These are phyloP conservation scores for Candida tallmaniae DNA, from an alignment of 805 yeast genomes.

Conservation along the genomic window DNA sequence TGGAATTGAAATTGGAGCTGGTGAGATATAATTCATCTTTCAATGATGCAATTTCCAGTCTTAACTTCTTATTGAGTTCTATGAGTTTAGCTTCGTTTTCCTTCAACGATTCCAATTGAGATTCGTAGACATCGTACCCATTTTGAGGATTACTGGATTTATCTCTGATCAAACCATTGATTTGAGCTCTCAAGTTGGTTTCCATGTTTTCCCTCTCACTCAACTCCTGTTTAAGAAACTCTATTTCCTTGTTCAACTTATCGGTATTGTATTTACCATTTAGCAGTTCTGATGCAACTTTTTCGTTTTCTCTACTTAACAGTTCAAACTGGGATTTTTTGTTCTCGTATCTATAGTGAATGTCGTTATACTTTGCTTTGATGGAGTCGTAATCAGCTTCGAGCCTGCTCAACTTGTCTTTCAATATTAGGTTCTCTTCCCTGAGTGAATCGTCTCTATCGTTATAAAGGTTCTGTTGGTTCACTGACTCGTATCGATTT, in stretches of 20 bases:
- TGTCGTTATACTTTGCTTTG: slow-evolving; percentile 13
- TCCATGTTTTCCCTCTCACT: slow-evolving; percentile 21
- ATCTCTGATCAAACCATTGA: slow-evolving; percentile 17
- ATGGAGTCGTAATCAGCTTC: not conserved
- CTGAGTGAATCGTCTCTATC: slow-evolving; percentile 1
- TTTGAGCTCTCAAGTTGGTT: slow-evolving; percentile 17
- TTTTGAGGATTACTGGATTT: slow-evolving; percentile 13
- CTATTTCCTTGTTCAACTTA: slow-evolving; percentile 15
- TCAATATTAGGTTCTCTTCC: slow-evolving; percentile 10
- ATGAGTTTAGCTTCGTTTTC: slow-evolving; percentile 15
- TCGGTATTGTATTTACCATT: slow-evolving; percentile 10
- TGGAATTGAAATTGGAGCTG: slow-evolving; percentile 13
- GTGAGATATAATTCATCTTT: slow-evolving; percentile 19
- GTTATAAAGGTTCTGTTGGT: slow-evolving; percentile 3
- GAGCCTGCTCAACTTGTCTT: slow-evolving; percentile 8
- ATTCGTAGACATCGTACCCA: slow-evolving; percentile 14
- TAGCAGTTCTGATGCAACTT: slow-evolving; percentile 6
- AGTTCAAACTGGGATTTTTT: slow-evolving; percentile 11
- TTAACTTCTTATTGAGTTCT: slow-evolving; percentile 18
- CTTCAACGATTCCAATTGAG: slow-evolving; percentile 20
- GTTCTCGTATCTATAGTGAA: slow-evolving; percentile 9
- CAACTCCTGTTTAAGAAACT: slow-evolving; percentile 14
- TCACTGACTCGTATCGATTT: slow-evolving; percentile 8
- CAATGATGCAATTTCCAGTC: slow-evolving; percentile 24
- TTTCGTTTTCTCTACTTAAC: slow-evolving; percentile 12